Percentiles rank a stretch among this genome's conserved stretches.
Evolutionary conservation across 306 rosid genomes (phyloP).

Genomic region (Pyrus communis): DNA sequence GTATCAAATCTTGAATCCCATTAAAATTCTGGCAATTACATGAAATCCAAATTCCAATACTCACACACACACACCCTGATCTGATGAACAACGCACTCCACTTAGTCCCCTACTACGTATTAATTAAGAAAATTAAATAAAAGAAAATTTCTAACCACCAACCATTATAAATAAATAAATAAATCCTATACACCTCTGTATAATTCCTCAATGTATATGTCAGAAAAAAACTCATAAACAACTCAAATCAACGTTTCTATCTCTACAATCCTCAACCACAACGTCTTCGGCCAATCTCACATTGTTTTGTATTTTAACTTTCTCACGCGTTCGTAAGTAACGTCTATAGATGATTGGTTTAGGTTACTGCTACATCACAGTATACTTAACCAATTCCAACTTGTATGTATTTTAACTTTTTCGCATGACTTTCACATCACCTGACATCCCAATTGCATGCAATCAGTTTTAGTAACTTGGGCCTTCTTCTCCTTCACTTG

Average conservation of each 20-base stretch:
- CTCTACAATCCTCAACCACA: not conserved
- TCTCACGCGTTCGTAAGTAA: too few relatives aligned
- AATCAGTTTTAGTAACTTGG: not conserved
- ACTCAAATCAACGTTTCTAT: too few relatives aligned
- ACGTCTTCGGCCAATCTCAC: too few relatives aligned
- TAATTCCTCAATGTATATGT: not conserved
- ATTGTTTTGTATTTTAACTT: too few relatives aligned
- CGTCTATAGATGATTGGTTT: too few relatives aligned
- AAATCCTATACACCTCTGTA: not conserved
- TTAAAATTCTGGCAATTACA: not conserved
- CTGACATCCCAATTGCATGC: too few relatives aligned
- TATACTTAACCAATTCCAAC: too few relatives aligned
- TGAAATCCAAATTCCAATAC: not conserved
- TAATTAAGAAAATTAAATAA: not conserved
- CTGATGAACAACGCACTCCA: not conserved
- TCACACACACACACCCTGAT: not conserved
- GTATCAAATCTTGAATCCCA: not conserved
- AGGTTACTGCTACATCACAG: too few relatives aligned
- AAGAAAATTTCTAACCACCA: not conserved
- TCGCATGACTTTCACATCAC: too few relatives aligned
- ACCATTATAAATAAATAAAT: not conserved
- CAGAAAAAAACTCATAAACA: not conserved
- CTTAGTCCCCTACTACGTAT: not conserved
- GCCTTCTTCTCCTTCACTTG: slow-evolving; percentile 1
- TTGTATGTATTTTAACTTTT: too few relatives aligned